Conservation (phyloP, 805 yeast genomes). For the Saccharomycopsis sp. region DNA sequence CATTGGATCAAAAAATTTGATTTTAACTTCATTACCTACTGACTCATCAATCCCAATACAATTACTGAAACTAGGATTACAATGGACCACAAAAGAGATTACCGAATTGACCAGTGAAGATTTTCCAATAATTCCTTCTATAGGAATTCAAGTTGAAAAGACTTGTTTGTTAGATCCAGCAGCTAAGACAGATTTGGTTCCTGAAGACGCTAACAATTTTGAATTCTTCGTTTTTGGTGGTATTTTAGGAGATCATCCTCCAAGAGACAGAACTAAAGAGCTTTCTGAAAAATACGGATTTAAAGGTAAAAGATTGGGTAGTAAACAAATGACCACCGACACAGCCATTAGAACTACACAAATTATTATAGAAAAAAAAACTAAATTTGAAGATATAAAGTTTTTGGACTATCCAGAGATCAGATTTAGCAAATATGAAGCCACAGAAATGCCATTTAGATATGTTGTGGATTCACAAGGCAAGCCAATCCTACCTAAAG, state of each 20-base stretch:
- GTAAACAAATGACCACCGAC: slow-evolving; percentile 93
- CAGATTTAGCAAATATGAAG: slow-evolving; percentile 76
- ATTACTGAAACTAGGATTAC: slow-evolving; percentile 51
- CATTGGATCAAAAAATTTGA: slow-evolving; percentile 66
- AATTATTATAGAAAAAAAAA: slow-evolving; percentile 51
- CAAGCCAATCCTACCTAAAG: slow-evolving; percentile 80
- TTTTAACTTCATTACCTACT: slow-evolving; percentile 69
- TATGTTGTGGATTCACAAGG: slow-evolving; percentile 57
- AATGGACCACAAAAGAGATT: slow-evolving; percentile 75
- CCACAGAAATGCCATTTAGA: slow-evolving; percentile 97
- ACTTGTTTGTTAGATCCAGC: slow-evolving; percentile 88
- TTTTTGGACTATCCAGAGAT: slow-evolving; percentile 94
- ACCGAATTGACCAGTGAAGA: slow-evolving; percentile 29
- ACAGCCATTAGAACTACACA: slow-evolving; percentile 93
- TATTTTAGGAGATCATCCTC: slow-evolving; percentile 87
- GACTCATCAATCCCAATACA: slow-evolving; percentile 52
- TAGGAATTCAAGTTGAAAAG: slow-evolving; percentile 32
- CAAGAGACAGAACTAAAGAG: slow-evolving; percentile 87
- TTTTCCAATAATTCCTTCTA: slow-evolving; percentile 26
- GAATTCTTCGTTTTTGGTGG: slow-evolving; percentile 96
- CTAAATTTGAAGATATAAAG: slow-evolving; percentile 57
- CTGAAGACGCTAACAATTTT: slow-evolving; percentile 53
- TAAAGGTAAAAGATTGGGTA: slow-evolving; percentile 79
- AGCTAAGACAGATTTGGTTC: slow-evolving; percentile 63
- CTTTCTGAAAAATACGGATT: slow-evolving; percentile 72